A percentile compares a stretch with the other conserved stretches of the same genome.
Evolutionary conservation across 2,329 filamentous ascomycete genomes (phyloP).

Genomic region (Rhynchosporium graminicola): DNA sequence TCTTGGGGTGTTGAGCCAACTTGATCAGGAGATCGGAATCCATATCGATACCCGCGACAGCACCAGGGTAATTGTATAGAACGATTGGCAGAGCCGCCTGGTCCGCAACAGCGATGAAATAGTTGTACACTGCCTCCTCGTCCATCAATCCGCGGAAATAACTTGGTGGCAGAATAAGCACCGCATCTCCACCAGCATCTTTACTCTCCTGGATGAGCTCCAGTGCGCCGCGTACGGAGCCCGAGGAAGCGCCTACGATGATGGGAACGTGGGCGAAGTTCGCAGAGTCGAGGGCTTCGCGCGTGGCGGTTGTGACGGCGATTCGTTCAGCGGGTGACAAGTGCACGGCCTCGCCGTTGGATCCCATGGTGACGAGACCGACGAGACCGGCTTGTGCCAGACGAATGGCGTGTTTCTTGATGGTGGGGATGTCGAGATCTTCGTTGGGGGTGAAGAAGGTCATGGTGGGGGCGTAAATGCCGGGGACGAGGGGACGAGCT

Average conservation of each 20-base stretch:
- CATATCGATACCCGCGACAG: constrained; percentile 84
- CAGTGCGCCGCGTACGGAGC: constrained; percentile 79
- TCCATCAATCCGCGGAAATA: constrained; percentile 77
- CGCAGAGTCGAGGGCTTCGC: constrained; percentile 78
- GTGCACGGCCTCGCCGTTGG: constrained; percentile 87
- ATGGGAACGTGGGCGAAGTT: constrained; percentile 76
- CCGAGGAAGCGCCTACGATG: constrained; percentile 79
- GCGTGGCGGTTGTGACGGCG: constrained; percentile 73
- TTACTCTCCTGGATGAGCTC: constrained; percentile 68
- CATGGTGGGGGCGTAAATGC: constrained; percentile 87
- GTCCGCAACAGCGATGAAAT: constrained; percentile 68
- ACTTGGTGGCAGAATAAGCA: constrained; percentile 75
- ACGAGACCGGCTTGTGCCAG: constrained; percentile 76
- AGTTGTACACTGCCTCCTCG: constrained; percentile 73
- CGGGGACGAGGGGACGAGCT: constrained; percentile 66
- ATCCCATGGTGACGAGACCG: constrained; percentile 84
- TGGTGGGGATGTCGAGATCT: constrained; percentile 76
- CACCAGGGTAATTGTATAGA: constrained; percentile 89
- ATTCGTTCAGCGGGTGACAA: constrained; percentile 76
- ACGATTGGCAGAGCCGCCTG: constrained; percentile 74
- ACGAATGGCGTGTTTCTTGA: constrained; percentile 79
- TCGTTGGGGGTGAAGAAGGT: constrained; percentile 86
- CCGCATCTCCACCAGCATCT: constrained; percentile 75
- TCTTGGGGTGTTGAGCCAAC: constrained; percentile 78
- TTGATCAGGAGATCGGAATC: constrained; percentile 84